phyloP scores from a whole-genome alignment of 805 yeast genomes.

The Candida hispaniensis region DNA sequence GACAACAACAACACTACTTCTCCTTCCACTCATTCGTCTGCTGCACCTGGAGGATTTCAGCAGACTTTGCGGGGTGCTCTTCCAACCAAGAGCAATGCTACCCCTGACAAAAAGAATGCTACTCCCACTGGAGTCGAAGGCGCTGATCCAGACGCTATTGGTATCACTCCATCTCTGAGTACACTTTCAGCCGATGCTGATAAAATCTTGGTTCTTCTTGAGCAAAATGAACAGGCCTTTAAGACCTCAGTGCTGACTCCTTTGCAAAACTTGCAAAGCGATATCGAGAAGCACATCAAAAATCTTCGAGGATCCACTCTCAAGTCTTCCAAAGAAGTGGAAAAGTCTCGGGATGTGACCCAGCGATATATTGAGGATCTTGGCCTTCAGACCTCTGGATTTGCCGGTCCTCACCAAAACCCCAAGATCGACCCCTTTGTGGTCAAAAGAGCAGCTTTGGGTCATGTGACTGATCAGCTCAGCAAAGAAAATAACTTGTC shows the following conservation, averaged over 20 bases:
- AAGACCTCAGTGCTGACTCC: constrained; percentile 35
- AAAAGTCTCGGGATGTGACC: constrained; percentile 29
- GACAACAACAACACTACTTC: constrained; percentile 4
- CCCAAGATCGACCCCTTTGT: constrained; percentile 39
- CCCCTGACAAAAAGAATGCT: constrained; percentile 13
- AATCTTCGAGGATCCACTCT: constrained; percentile 30
- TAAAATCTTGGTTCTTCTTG: constrained; percentile 28
- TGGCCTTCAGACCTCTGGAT: constrained; percentile 30
- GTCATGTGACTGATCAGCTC: constrained; percentile 35
- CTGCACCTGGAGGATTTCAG: constrained; percentile 13
- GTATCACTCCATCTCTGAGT: constrained; percentile 30
- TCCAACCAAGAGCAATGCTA: constrained; percentile 17
- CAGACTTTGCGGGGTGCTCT: constrained; percentile 15
- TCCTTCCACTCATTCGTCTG: constrained; percentile 6
- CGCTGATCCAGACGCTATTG: constrained; percentile 18
- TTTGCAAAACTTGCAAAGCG: constrained; percentile 33
- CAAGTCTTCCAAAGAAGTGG: constrained; percentile 33
- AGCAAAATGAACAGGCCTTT: constrained; percentile 34
- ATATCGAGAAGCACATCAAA: constrained; percentile 36
- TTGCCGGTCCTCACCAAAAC: constrained; percentile 23
- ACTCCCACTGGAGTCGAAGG: constrained; percentile 16
- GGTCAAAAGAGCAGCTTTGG: constrained; percentile 31
- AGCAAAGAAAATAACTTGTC: constrained; percentile 37
- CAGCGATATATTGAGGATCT: constrained; percentile 34
- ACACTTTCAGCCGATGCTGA: constrained; percentile 29